Evolutionary conservation across 2,329 filamentous ascomycete species (phyloP), one percentile per base, ranked within the genome.

Genomic region (Penicillium palitans): DNA sequence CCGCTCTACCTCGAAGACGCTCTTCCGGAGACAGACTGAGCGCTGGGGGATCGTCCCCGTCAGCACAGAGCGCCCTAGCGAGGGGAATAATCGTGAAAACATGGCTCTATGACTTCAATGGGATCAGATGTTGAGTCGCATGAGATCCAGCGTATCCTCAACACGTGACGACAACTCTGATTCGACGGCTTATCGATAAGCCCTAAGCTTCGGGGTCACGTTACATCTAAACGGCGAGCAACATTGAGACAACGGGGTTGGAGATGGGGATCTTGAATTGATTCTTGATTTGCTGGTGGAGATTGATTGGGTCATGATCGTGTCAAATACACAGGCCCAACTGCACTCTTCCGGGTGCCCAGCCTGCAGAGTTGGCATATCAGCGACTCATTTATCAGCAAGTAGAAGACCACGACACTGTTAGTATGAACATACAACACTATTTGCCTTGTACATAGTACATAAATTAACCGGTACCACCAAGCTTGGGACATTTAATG

Each of bases 61-160:
- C n/a, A 62, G 52, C 40, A 59, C 57, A 46, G 66, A 63, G 37
- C 64, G 66, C 21, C 69, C 65, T 62, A 66, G 68, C 50, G 61
- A 66, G 50, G 66, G 64, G 12, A 68, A 39, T 51, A 68, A 59
- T 58, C 67, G 68, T 58, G 67, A 62, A 60, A 72, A 66, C 72
- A 75, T 74, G 51, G 52, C 61, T 61, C 42, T 65, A 37, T 51
- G 47, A 53, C 50, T 58, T 39, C 41, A 52, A 50, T 58, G 61
- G 54, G 55, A 63, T 63, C 51, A 46, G 56, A 62, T 44, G 57
- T 61, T 60, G 48, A 46, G 58, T 59, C 52, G 51, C 55, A 49
- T 58, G n/a, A 52, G 27, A 58, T 40, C 48, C 31, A 53, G 44
- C 27, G 44, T 35, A 57, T 58, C 54, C 46, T 12, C 41, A 46